Percentiles rank a stretch among this genome's conserved stretches.
Conservation (phyloP, 805 yeast genomes). For the Saccharomyces paradoxus region DNA sequence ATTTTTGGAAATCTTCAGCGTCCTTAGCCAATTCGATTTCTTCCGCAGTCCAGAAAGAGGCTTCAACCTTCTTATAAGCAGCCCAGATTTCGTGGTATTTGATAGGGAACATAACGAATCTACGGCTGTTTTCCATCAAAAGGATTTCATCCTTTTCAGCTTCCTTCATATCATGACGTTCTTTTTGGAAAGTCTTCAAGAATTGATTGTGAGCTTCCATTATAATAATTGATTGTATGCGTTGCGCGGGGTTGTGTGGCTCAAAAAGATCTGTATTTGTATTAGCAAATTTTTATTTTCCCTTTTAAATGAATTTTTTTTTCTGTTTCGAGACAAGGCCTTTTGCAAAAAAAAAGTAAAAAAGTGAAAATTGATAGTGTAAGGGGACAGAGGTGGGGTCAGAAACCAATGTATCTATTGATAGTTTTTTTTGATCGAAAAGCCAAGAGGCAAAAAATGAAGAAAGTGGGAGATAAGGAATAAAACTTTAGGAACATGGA, state of each 20-base stretch:
- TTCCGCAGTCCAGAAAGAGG: slow-evolving; percentile 99
- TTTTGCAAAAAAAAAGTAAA: neutral
- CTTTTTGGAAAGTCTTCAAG: slow-evolving; percentile 49
- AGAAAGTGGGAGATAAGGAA: neutral
- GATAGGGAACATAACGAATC: slow-evolving; percentile 94
- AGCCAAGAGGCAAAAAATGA: neutral
- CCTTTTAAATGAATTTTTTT: neutral
- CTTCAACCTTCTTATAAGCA: slow-evolving; percentile 96
- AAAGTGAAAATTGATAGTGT: neutral
- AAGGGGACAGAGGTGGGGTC: neutral
- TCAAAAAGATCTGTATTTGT: neutral
- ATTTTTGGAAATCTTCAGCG: slow-evolving; percentile 74
- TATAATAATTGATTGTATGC: neutral
- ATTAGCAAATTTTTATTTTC: neutral
- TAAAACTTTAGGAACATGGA: neutral
- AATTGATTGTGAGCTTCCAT: slow-evolving; percentile 42
- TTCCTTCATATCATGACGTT: slow-evolving; percentile 61
- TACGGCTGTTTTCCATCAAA: slow-evolving; percentile 71
- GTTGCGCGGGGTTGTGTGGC: neutral
- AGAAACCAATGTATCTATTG: neutral
- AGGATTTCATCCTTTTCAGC: slow-evolving; percentile 83
- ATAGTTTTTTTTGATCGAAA: neutral
- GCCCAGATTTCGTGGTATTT: slow-evolving; percentile 97
- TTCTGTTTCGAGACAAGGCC: neutral
- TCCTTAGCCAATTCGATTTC: slow-evolving; percentile 94